Conservation (phyloP, 768 basidiomycete species). For the Lentinula sp. region DNA sequence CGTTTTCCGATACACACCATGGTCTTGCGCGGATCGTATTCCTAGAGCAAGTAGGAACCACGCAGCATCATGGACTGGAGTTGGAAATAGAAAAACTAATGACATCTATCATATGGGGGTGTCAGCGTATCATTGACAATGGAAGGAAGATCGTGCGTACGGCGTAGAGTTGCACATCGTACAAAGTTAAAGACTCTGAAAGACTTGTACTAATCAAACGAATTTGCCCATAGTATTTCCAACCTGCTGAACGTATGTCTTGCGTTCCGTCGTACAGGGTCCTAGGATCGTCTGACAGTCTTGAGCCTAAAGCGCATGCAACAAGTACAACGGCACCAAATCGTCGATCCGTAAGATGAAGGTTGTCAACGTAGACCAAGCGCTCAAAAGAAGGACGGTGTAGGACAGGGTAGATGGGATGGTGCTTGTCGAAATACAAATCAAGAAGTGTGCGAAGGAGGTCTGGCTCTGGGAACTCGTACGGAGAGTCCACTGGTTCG, state of each 20-base stretch:
- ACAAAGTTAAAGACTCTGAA: conserved; percentile 24
- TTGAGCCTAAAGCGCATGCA: conserved; percentile 42
- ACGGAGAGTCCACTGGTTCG: neutral
- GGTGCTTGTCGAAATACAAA: conserved; percentile 42
- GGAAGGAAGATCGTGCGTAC: conserved; percentile 16
- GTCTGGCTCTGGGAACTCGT: conserved; percentile 43
- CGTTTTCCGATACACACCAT: conserved; percentile 38
- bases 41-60: conserved; percentile 34
- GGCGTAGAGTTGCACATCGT: conserved; percentile 30
- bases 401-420: conserved; percentile 41
- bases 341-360: conserved; percentile 29
- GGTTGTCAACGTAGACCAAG: conserved; percentile 12
- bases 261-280: conserved; percentile 23
- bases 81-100: conserved; percentile 25
- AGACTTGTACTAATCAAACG: conserved; percentile 29
- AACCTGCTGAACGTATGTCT: conserved; percentile 31
- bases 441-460: conserved; percentile 42
- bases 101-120: conserved; percentile 23
- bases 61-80: conserved; percentile 17
- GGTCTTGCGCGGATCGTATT: conserved; percentile 36
- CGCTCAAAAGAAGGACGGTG: conserved; percentile 47
- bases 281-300: conserved; percentile 37
- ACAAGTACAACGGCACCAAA: conserved; percentile 40
- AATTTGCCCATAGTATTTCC: conserved; percentile 36
- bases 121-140: conserved; percentile 15